A percentile compares a stretch with the other conserved stretches of the same genome.
Conservation (phyloP, 768 basidiomycete species). For the Boletus vinaceobasis region DNA sequence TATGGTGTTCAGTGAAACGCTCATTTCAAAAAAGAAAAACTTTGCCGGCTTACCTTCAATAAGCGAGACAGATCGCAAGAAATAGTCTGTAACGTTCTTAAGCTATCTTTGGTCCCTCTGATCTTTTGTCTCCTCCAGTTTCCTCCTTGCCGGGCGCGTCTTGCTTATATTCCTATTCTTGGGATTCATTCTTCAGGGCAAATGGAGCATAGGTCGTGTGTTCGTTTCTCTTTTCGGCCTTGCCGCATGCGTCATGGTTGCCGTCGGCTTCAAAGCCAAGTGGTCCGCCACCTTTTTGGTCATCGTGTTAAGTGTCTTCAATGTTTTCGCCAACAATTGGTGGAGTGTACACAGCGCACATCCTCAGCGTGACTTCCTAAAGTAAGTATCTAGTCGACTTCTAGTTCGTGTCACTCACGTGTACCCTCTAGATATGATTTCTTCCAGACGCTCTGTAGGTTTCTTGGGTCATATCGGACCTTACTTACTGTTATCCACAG, state of each 20-base stretch:
- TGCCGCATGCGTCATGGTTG: constrained; percentile 92
- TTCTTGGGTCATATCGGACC: not conserved
- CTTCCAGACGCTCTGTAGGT: constrained; percentile 87
- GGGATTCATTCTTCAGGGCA: constrained; percentile 92
- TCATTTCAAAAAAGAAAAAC: constrained; percentile 79
- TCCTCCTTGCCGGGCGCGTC: constrained; percentile 95
- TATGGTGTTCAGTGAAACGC: constrained; percentile 98
- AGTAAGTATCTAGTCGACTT: constrained; percentile 49
- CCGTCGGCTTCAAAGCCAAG: constrained; percentile 98
- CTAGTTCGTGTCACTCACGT: constrained; percentile 19
- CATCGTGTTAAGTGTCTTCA: constrained; percentile 87
- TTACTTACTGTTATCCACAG: constrained; percentile 29
- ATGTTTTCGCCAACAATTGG: constrained; percentile 98
- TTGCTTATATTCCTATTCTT: constrained; percentile 99
- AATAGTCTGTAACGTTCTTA: constrained; percentile 68
- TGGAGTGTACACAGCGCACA: constrained; percentile 92
- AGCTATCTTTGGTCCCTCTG: not conserved
- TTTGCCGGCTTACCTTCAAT: constrained; percentile 90
- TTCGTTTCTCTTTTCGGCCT: constrained; percentile 89
- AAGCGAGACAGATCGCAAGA: constrained; percentile 94
- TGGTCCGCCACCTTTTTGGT: constrained; percentile 98
- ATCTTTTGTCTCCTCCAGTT: constrained; percentile 45
- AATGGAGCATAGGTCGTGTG: constrained; percentile 83
- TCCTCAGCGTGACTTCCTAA: constrained; percentile 96
- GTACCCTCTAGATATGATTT: constrained; percentile 79